These are phyloP conservation scores for Suillus sp. DNA, from an alignment of 768 basidiomycete genomes.

Conservation along the genomic window DNA sequence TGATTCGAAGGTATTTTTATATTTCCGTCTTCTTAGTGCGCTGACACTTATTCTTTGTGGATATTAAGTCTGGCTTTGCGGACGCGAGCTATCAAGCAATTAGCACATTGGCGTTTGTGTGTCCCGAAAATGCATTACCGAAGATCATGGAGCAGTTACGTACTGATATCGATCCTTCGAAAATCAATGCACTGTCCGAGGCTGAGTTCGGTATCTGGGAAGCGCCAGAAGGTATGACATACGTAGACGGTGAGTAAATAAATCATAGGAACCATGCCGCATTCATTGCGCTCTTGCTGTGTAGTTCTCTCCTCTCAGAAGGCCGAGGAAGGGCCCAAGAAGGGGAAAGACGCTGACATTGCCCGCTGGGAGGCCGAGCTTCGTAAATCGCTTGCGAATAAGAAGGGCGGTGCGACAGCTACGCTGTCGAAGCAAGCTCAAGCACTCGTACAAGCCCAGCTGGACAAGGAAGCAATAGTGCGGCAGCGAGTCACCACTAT, in stretches of 20 bases:
- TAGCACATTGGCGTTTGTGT: conserved; percentile 79
- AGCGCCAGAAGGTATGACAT: conserved; percentile 81
- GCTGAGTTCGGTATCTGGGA: conserved; percentile 83
- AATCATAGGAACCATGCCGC: not conserved
- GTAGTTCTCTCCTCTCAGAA: conserved; percentile 68
- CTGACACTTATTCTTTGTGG: not conserved
- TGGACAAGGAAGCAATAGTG: conserved; percentile 74
- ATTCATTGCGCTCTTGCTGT: conserved; percentile 8
- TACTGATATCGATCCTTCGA: conserved; percentile 59
- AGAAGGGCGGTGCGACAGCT: conserved; percentile 58
- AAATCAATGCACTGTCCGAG: conserved; percentile 65
- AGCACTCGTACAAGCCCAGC: conserved; percentile 79
- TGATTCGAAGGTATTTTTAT: conserved; percentile 43
- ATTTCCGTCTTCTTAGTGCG: not conserved
- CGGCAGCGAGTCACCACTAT: conserved; percentile 59
- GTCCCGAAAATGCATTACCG: conserved; percentile 67
- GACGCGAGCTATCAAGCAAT: conserved; percentile 77
- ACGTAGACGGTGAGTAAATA: conserved; percentile 64
- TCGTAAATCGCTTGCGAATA: conserved; percentile 79
- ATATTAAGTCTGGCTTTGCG: conserved; percentile 46
- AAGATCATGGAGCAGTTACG: conserved; percentile 68
- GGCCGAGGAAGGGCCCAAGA: conserved; percentile 49
- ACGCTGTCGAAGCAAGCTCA: conserved; percentile 83
- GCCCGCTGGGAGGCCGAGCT: conserved; percentile 96
- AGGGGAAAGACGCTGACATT: conserved; percentile 88